Evolutionary conservation across 768 basidiomycete genomes (phyloP).

Genomic region (Termitomyces sp.): DNA sequence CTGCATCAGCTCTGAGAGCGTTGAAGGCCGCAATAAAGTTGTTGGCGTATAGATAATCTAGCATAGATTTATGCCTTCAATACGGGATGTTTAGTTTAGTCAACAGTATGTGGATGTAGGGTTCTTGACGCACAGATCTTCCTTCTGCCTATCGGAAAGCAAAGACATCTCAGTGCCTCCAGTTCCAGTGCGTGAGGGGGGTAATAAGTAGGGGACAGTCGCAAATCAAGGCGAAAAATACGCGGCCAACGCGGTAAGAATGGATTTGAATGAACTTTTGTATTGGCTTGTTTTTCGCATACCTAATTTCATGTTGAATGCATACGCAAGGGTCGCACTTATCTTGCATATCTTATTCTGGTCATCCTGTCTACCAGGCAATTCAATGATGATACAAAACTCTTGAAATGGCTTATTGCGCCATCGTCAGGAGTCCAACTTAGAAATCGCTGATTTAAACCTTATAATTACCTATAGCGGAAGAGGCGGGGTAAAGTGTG

Average conservation of each 20-base stretch:
- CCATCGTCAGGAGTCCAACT: too few species aligned
- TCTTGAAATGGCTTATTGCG: too few species aligned
- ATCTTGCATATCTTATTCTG: too few species aligned
- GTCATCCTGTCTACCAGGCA: too few species aligned
- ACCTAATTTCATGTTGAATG: background rate
- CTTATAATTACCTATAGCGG: too few species aligned
- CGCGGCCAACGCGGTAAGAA: slow-evolving; percentile 7
- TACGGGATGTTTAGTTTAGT: slow-evolving; percentile 5
- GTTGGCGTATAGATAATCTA: slow-evolving; percentile 68
- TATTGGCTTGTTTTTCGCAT: slow-evolving; percentile 14
- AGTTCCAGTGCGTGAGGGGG: background rate
- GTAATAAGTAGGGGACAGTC: background rate
- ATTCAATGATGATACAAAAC: too few species aligned
- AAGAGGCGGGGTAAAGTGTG: too few species aligned
- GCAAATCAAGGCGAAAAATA: slow-evolving; percentile 2
- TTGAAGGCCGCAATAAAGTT: slow-evolving; percentile 60
- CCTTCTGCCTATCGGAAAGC: slow-evolving; percentile 27
- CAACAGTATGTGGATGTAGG: background rate
- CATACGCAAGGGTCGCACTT: too few species aligned
- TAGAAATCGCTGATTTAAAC: too few species aligned
- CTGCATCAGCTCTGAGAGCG: slow-evolving; percentile 48
- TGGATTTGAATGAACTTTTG: slow-evolving; percentile 4
- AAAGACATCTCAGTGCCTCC: slow-evolving; percentile 20
- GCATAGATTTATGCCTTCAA: slow-evolving; percentile 71
- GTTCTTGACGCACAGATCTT: slow-evolving; percentile 23